A percentile compares a stretch with the other conserved stretches of the same genome.
Evolutionary conservation across 1,284 basidiomycete species (phyloP).

Genomic region (Phlebopus sp.): DNA sequence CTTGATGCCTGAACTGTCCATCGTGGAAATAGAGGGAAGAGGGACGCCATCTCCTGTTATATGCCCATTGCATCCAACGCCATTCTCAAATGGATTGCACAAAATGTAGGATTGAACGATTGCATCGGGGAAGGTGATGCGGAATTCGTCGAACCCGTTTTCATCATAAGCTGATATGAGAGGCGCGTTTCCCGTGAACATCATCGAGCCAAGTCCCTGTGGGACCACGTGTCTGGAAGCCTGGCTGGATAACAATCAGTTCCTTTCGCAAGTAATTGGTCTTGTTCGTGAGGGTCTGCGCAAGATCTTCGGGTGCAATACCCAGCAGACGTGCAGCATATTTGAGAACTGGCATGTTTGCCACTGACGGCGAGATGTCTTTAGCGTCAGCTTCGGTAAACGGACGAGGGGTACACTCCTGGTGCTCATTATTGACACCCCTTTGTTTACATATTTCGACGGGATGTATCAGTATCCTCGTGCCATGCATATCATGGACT

Average conservation of each 20-base stretch:
- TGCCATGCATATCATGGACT: conserved; percentile 23
- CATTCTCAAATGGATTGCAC: conserved; percentile 75
- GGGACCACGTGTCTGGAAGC: conserved; percentile 76
- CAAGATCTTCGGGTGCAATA: conserved; percentile 73
- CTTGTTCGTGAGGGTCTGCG: conserved; percentile 76
- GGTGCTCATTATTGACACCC: conserved; percentile 88
- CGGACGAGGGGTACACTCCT: conserved; percentile 80
- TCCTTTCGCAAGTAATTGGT: conserved; percentile 88
- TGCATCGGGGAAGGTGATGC: conserved; percentile 85
- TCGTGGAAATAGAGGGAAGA: conserved; percentile 64
- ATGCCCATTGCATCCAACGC: conserved; percentile 60
- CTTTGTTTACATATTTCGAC: conserved; percentile 46
- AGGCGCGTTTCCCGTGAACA: conserved; percentile 56
- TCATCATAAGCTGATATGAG: conserved; percentile 75
- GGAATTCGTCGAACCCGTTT: conserved; percentile 86
- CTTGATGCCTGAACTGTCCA: conserved; percentile 84
- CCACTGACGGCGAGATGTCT: conserved; percentile 67
- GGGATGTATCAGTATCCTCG: conserved; percentile 9
- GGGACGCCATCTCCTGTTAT: conserved; percentile 69
- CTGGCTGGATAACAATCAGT: conserved; percentile 75
- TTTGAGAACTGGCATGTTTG: conserved; percentile 66
- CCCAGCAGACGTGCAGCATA: conserved; percentile 74
- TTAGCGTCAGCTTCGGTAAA: conserved; percentile 74
- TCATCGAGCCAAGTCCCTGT: conserved; percentile 58
- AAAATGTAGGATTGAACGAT: conserved; percentile 77